Base-by-base conservation (phyloP, 306 rosid genomes). In the Casuarina glauca region DNA sequence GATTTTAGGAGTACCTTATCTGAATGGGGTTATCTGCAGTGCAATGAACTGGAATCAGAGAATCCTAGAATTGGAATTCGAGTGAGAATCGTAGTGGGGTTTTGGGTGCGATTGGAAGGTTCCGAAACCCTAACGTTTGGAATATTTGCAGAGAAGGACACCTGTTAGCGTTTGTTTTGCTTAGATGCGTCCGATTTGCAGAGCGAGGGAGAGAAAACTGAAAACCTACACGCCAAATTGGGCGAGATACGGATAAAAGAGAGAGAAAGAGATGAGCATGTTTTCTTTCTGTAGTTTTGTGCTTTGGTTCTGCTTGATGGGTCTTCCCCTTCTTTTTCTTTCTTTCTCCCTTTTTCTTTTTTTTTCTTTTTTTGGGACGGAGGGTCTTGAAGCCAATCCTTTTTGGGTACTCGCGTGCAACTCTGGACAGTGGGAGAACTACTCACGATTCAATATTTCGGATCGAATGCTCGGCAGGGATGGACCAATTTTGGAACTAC, bases 161-260 rank as follows among this genome's bases (percentile, higher is more conserved):
- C 87, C 75, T 20, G 43, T n/a, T 32, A 8, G 71, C 19, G 69
- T 48, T 64, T 73, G 17, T 70, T 72, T 82, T 26, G 77, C 52
- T 69, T 60, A 48, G 85, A 73, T 82, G 81, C 53, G 46, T 79
- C 76, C 72, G 85, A 75, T 75, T 83, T 53, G 74, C 82, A 44
- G 60, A 35, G 81, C 46, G 73, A 77, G 73, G 69, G 64, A 60
- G 55, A 76, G 78, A 82, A 87, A 84, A 84, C 85, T 78, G 73
- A 72, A 73, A 64, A 39, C 67, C 71, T 61, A 85, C 49, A 64
- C 50, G 80, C 85, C 89, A 79, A 69, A 81, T 79, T 75, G 88
- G 55, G 81, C 72, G 60, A 48, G 81, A 74, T 78, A 74, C 80
- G 81, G 90, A 82, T 82, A 79, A 82, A 80, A 78, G 70, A 84